Evolutionary conservation across 2,329 filamentous ascomycete genomes (phyloP).

Genomic region (Paraphaeosphaeria sporulosa): DNA sequence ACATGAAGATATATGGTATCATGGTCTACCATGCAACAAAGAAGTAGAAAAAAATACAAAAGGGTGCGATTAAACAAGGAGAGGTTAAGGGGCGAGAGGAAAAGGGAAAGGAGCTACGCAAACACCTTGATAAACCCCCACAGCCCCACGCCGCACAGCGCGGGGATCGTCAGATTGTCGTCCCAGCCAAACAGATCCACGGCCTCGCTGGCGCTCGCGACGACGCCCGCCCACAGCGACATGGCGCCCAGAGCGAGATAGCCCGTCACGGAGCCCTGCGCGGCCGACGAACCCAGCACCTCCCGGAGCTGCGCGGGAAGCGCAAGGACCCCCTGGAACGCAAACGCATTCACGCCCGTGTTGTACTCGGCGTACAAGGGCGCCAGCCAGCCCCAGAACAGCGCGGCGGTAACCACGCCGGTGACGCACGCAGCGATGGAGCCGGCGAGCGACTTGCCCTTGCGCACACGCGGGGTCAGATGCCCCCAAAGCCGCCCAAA

Average conservation of each 20-base stretch:
- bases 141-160: conserved; percentile 85
- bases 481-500: conserved; percentile 89
- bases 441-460: conserved; percentile 90
- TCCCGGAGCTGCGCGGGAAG: conserved; percentile 69
- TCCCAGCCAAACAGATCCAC: conserved; percentile 94
- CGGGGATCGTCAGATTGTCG: conserved; percentile 95
- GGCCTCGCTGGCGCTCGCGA: conserved; percentile 88
- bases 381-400: conserved; percentile 89
- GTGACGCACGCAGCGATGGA: conserved; percentile 83
- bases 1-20: conserved; percentile 8
- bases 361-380: conserved; percentile 57
- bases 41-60: not conserved
- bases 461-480: conserved; percentile 84
- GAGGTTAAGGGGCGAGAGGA: conserved; percentile 1
- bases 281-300: conserved; percentile 66
- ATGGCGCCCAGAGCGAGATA: conserved; percentile 77
- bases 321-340: conserved; percentile 80
- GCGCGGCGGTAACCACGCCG: conserved; percentile 80
- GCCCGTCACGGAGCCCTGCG: conserved; percentile 71
- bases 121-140: conserved; percentile 93
- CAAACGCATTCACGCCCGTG: conserved; percentile 67
- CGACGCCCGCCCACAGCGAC: conserved; percentile 86
- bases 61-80: not conserved
- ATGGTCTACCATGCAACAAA: not conserved
- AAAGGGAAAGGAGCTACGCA: conserved; percentile 50